phyloP scores from a whole-genome alignment of 2,329 filamentous ascomycete species.

The Aspergillus floridensis region DNA sequence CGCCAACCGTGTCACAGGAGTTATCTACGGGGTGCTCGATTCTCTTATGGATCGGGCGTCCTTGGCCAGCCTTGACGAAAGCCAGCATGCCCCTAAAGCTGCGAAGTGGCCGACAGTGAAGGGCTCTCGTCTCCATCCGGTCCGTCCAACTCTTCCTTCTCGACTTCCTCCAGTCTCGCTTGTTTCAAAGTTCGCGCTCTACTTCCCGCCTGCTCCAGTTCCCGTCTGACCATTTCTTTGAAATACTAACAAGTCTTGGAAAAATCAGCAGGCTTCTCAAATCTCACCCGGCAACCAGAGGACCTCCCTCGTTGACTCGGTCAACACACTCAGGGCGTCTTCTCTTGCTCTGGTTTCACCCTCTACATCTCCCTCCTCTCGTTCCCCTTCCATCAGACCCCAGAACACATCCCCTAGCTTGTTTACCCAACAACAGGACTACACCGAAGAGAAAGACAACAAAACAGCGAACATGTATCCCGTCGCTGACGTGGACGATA shows the following conservation, averaged over 20 bases:
- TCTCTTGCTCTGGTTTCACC: background rate
- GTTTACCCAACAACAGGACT: background rate
- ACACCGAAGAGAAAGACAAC: background rate
- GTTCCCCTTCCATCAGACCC: background rate
- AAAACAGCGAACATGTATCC: constrained; percentile 6
- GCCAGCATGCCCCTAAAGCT: constrained; percentile 24
- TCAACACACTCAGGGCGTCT: background rate
- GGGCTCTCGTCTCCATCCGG: background rate
- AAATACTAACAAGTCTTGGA: background rate
- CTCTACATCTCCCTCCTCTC: background rate
- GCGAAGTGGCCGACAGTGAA: background rate
- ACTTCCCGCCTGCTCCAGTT: background rate
- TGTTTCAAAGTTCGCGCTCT: background rate
- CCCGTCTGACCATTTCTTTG: background rate
- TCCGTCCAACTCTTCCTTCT: background rate
- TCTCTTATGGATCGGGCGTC: constrained; percentile 10
- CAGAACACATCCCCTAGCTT: background rate
- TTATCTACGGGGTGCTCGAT: constrained; percentile 16
- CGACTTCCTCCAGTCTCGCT: background rate
- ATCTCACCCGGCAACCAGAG: background rate
- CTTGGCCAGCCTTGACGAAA: constrained; percentile 14
- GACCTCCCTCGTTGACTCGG: background rate
- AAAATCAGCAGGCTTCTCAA: background rate
- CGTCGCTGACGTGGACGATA: constrained; percentile 25
- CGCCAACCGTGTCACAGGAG: constrained; percentile 7